phyloP scores from a whole-genome alignment of 345 rosid genomes.

The Aegle marmelos region DNA sequence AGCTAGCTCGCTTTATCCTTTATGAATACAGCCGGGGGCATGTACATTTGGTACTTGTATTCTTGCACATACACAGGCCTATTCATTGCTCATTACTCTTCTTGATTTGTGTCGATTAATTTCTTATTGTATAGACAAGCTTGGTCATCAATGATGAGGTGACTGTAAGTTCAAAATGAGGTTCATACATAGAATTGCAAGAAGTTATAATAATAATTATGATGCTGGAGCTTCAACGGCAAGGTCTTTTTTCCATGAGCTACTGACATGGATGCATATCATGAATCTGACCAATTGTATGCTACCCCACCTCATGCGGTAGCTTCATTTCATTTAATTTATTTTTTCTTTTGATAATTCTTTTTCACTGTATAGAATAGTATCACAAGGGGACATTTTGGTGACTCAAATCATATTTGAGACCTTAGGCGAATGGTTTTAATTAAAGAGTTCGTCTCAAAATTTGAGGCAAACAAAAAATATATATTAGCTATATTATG shows the following conservation, averaged over 20 bases:
- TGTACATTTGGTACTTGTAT: neutral
- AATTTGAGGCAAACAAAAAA: no score
- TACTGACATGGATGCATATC: neutral
- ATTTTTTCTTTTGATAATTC: neutral
- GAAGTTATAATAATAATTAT: neutral
- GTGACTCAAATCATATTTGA: no score
- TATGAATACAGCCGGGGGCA: neutral
- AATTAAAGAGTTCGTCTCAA: no score
- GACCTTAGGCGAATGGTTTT: no score
- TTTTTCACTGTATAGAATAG: neutral
- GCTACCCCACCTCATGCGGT: neutral
- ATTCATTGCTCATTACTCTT: neutral
- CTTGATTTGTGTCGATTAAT: neutral
- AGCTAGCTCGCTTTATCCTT: neutral
- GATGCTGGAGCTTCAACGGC: neutral
- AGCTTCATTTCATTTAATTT: no score
- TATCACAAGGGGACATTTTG: no score
- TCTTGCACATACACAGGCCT: no score
- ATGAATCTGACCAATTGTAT: neutral
- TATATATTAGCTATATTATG: no score
- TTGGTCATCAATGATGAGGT: conserved; percentile 10
- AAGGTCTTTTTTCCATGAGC: neutral
- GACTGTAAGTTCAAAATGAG: neutral
- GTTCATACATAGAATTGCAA: neutral
- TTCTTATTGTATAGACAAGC: neutral